These are phyloP conservation scores for Heliamphora exappendiculata DNA, from an alignment of 148 eudicot genomes.

Conservation along the genomic window DNA sequence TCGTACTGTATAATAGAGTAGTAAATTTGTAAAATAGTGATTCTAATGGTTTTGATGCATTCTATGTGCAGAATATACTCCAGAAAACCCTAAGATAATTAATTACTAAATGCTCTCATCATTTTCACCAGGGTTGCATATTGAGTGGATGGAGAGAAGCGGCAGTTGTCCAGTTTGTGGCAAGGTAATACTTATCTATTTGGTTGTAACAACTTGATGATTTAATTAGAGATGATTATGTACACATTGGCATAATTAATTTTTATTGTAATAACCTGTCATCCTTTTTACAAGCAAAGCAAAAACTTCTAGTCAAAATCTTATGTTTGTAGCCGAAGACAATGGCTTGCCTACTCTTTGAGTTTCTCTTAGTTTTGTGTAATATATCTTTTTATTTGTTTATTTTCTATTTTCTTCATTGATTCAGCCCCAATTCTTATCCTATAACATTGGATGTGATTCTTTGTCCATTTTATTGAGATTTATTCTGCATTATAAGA, in stretches of 20 bases:
- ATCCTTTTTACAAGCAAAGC: not conserved
- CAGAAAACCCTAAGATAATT: constrained; percentile 89
- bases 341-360: not conserved
- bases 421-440: not conserved
- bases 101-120: constrained; percentile 82
- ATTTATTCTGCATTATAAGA: not conserved
- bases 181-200: constrained; percentile 45
- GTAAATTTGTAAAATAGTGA: not conserved
- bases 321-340: not conserved
- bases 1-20: not conserved
- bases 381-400: not conserved
- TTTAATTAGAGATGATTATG: not conserved
- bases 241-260: not conserved
- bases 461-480: not conserved
- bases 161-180: constrained; percentile 97
- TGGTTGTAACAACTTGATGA: not conserved
- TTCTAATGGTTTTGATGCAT: not conserved
- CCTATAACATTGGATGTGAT: not conserved
- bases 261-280: not conserved
- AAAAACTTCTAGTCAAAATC: not conserved
- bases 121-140: constrained; percentile 92
- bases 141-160: constrained; percentile 99
- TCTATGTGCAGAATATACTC: constrained; percentile 62
- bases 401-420: not conserved
- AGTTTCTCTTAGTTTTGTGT: not conserved